phyloP scores from a whole-genome alignment of 202 grass and related monocot genomes.

The Hordeum pubiflorum region DNA sequence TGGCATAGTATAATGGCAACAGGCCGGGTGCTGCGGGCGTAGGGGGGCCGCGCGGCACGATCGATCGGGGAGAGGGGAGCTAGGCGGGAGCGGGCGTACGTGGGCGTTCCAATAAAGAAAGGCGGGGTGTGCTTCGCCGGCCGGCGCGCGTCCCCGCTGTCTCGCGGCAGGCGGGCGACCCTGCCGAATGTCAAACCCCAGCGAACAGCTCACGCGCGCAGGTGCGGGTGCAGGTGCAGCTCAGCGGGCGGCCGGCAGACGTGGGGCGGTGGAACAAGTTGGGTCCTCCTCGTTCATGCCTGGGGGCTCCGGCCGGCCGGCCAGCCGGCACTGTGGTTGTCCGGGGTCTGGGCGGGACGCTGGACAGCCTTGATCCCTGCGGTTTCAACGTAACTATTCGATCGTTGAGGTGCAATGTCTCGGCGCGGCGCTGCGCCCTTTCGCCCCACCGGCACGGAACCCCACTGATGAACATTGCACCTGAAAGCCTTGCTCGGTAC shows the following conservation, averaged over 20 bases:
- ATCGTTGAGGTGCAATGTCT: constrained; percentile 13
- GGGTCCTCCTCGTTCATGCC: not conserved
- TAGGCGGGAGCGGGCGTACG: not conserved
- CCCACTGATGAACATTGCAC: not conserved
- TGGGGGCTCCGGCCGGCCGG: constrained; percentile 17
- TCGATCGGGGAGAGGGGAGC: not conserved
- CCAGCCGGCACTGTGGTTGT: constrained; percentile 23
- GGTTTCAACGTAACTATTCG: not conserved
- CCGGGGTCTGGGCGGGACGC: not conserved
- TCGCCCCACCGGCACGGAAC: not conserved
- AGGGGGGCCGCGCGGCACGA: not conserved
- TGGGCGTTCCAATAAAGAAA: constrained; percentile 3
- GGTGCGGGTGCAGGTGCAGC: not conserved
- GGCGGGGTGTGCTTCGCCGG: constrained; percentile 22
- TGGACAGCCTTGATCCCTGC: constrained; percentile 16
- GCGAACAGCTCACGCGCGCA: not conserved
- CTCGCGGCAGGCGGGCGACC: not conserved
- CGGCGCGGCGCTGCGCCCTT: not conserved
- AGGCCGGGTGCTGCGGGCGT: not conserved
- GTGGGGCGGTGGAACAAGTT: constrained; percentile 48
- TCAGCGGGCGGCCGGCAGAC: constrained; percentile 14
- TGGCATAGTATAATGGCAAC: not conserved
- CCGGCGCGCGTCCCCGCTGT: constrained; percentile 31
- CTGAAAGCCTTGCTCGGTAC: not conserved
- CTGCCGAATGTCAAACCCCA: constrained; percentile 26